Base-by-base conservation (phyloP, 352 stramenopile species). In the Blastocystis sp. region DNA sequence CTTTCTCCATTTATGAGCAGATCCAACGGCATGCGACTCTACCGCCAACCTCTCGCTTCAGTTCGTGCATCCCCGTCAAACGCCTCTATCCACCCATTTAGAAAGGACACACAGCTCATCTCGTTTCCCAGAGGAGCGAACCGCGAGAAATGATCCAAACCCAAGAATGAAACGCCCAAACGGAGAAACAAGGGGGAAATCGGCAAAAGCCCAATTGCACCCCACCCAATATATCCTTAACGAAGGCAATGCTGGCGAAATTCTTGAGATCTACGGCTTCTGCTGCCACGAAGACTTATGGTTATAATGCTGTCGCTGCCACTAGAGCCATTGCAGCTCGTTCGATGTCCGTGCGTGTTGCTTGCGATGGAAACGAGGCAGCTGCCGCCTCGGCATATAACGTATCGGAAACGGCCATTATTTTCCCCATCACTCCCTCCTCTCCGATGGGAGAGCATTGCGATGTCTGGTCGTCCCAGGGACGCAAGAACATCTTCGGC, bases 341-440 rank as follows among this genome's bases (percentile, higher is more conserved):
- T 62, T 79, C 69, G 57, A 61, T 79, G 69, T 87, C 76, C 60
- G 45, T 76, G 76, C 76, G 76, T 87, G 63, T 87, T 76, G 76
- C 76, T 87, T 76, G 60, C 54, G 76, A 87, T 76, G 76, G 76
- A 62, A 87, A 87, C 63, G 76, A 87, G 54, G 76, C 76, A 43
- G 59, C 76, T 17, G 76, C 76, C 45, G 48, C 61, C 42, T 87
- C 76, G 3, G 63, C 63, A 19, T 87, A 87, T 34, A 87, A 87
- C 63, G 76, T 87, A 14, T 70, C 76, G 42, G 76, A 87, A 34
- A 76, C 76, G 7, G 76, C 76, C 45, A 87, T 87, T 42, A 76
- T 93, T 60, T 93, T 92, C 69, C 91, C 91, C 4, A 93, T 93
- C 52, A 93, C 91, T 60, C 91, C 91, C n/a, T 90, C 87, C 1